Evolutionary conservation across 768 basidiomycete species (phyloP), one percentile per base, ranked within the genome.

Genomic region (Tricholoma hemisulphureum): DNA sequence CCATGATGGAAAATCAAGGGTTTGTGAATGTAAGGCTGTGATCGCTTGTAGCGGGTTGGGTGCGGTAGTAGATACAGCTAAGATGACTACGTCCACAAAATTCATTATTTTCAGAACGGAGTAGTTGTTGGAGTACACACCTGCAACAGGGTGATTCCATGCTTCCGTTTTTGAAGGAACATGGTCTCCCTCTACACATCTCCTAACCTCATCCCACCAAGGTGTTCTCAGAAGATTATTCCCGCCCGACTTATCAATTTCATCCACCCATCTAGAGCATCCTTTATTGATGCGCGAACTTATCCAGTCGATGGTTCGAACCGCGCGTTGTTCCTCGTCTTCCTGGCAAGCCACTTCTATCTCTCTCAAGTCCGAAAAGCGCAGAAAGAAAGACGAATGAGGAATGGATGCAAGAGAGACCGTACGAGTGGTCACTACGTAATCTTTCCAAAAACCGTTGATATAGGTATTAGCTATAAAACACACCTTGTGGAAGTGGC

Each of bases 161-260:
- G 84, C 88, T 66, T 94, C 92, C 1, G 73, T 67, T 66, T 79
- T 86, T 31, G 82, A 83, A 9, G 92, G 92, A 9, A 87, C 76
- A 69, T 83, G 78, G 65, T 93, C 90, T 0, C 89, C 90, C 67
- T 93, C 88, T 1, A 81, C 79, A 69, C 92, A 94, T 10, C 84
- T 79, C 63, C 80, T 78, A 35, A 94, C 78, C 67, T 94, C 92
- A 61, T 91, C 88, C 92, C 92, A 94, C 92, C 92, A 94, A 1
- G 91, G 91, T 9, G 89, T 84, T 51, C 82, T 75, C 43, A 74
- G 55, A 1, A 64, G 49, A 39, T 80, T 73, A 34, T 69, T 73
- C 45, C 79, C 77, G 10, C 73, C 74, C 3, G 72, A 58, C 28
- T 71, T 76, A 58, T 89, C 84, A 43, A 86, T 66, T 64, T 89